Evolutionary conservation across 129 eudicot species (phyloP).

Genomic region (Arctium lappa): DNA sequence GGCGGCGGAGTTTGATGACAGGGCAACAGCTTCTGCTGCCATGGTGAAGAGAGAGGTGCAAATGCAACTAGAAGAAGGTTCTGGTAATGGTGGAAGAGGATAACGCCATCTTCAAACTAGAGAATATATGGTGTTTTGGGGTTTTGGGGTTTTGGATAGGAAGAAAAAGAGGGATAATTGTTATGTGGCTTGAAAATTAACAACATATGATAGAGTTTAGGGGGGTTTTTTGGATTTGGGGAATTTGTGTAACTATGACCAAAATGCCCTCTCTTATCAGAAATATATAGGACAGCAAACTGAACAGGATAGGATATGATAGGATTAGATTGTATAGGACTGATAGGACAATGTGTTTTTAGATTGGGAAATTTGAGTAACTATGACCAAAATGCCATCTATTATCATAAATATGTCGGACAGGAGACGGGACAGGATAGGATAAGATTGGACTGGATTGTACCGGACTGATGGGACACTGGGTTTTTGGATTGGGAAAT

Average conservation of each 20-base stretch:
- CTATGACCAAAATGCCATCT: no score
- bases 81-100: constrained; percentile 13
- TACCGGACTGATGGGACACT: no score
- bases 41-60: not conserved
- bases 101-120: not conserved
- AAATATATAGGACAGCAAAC: no score
- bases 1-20: constrained; percentile 15
- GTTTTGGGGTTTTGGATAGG: constrained; percentile 1
- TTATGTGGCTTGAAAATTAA: constrained; percentile 12
- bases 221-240: not conserved
- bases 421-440: no score
- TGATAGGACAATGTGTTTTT: no score
- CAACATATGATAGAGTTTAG: not conserved
- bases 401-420: no score
- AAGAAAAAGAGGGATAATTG: constrained; percentile 2
- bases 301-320: not conserved
- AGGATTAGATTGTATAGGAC: no score
- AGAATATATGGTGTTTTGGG: not conserved
- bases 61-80: constrained; percentile 9
- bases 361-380: not conserved
- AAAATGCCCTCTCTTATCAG: no score
- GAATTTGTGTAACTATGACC: not conserved
- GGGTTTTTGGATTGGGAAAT: not conserved
- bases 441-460: no score
- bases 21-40: constrained; percentile 41